These are phyloP conservation scores for Pedinophyceae sp. DNA, from an alignment of 139 green algal genomes.

Conservation along the genomic window DNA sequence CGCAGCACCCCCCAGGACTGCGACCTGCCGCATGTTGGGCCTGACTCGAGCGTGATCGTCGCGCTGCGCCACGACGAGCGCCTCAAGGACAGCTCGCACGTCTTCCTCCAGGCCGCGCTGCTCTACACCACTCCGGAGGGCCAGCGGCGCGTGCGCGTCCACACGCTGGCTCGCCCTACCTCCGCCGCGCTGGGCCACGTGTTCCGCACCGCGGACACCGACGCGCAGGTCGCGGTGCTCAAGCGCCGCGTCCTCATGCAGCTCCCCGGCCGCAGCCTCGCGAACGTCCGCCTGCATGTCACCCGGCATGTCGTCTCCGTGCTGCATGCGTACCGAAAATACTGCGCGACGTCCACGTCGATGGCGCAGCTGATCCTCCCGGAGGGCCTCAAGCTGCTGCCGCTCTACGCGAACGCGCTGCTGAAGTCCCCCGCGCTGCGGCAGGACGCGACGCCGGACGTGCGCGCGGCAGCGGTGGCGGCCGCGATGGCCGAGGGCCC, in stretches of 20 bases:
- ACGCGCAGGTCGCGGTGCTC: conserved; percentile 41
- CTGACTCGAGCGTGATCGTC: conserved; percentile 2
- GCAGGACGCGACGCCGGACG: conserved; percentile 14
- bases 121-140: conserved; percentile 59
- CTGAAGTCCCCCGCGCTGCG: conserved; percentile 55
- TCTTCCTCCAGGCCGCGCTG: conserved; percentile 59
- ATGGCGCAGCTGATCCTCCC: conserved; percentile 75
- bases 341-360: conserved; percentile 37
- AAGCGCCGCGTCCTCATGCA: conserved; percentile 11
- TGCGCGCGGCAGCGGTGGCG: conserved; percentile 3
- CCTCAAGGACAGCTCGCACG: conserved; percentile 12
- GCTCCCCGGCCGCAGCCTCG: conserved; percentile 13
- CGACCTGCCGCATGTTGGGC: conserved; percentile 48
- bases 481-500: not conserved
- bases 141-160: conserved; percentile 42
- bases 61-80: conserved; percentile 25
- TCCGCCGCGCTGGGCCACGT: conserved; percentile 37
- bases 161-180: conserved; percentile 60
- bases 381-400: conserved; percentile 80
- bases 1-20: conserved; percentile 42
- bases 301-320: conserved; percentile 12
- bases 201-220: conserved; percentile 71
- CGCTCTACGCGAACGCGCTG: conserved; percentile 58
- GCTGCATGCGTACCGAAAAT: conserved; percentile 46
- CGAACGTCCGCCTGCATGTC: conserved; percentile 8